phyloP scores from a whole-genome alignment of 1,139 yeast genomes.

The Candida smagusa region DNA sequence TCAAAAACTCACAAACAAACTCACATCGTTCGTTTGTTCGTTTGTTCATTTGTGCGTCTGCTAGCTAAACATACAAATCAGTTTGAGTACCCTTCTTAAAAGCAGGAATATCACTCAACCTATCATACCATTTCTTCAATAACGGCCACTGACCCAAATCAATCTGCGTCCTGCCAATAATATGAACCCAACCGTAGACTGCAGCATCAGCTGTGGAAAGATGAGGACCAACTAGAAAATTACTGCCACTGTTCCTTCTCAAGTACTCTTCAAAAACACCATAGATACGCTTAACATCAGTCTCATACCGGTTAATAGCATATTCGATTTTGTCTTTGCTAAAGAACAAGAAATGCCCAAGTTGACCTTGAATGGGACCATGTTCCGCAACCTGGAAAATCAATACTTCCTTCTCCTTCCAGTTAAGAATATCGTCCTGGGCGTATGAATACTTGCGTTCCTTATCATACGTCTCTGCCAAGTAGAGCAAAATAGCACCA shows the following conservation, averaged over 20 bases:
- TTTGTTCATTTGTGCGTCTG: no score
- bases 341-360: conserved; percentile 39
- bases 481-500: conserved; percentile 55
- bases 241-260: conserved; percentile 31
- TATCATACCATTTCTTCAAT: conserved; percentile 41
- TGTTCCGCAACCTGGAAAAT: conserved; percentile 57
- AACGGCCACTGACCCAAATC: conserved; percentile 42
- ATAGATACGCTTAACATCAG: conserved; percentile 51
- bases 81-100: conserved; percentile 18
- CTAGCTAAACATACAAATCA: conserved; percentile 17
- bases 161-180: conserved; percentile 20
- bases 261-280: conserved; percentile 51
- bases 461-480: conserved; percentile 56
- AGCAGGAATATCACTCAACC: conserved; percentile 32
- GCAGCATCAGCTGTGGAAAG: conserved; percentile 54
- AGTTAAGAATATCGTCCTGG: conserved; percentile 43
- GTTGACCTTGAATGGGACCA: conserved; percentile 64
- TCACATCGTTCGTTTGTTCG: neutral
- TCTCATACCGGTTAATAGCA: conserved; percentile 48
- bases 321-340: conserved; percentile 50
- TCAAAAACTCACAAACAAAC: neutral
- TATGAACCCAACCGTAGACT: conserved; percentile 38
- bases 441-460: conserved; percentile 47
- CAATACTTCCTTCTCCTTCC: conserved; percentile 49
- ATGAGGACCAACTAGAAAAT: conserved; percentile 55